Evolutionary conservation across 176 grass and related monocot species (phyloP).

Genomic region (Thinopyrum elongatum): DNA sequence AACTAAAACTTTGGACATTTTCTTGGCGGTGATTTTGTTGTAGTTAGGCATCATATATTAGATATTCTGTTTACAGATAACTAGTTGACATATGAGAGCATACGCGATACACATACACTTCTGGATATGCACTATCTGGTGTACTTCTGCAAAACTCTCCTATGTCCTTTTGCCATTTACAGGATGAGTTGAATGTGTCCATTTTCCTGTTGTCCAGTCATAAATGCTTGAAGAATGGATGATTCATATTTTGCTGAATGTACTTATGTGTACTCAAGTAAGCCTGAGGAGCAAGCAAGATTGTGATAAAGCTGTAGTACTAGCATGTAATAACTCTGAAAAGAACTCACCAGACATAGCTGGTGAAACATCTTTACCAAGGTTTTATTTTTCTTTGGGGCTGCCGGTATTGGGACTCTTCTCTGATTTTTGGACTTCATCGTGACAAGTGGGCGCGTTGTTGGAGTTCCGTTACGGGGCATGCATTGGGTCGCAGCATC

Average conservation of each 20-base stretch:
- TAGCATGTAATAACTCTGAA: conserved; percentile 31
- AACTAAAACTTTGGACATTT: conserved; percentile 13
- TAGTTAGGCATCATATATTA: not conserved
- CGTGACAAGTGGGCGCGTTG: conserved; percentile 39
- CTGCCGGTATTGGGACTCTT: conserved; percentile 36
- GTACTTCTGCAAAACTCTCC: not conserved
- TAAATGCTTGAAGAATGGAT: conserved; percentile 51
- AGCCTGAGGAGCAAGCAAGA: conserved; percentile 40
- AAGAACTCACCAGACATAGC: conserved; percentile 29
- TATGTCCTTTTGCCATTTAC: conserved; percentile 13
- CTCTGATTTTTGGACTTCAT: conserved; percentile 44
- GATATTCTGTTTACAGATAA: not conserved
- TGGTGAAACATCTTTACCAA: conserved; percentile 34
- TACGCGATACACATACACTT: not conserved
- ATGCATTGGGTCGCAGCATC: conserved; percentile 41
- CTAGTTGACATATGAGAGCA: conserved; percentile 8
- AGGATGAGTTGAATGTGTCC: not conserved
- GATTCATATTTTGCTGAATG: conserved; percentile 44
- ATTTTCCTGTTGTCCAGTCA: not conserved
- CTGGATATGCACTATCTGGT: not conserved
- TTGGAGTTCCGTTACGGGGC: not conserved
- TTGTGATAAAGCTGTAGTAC: conserved; percentile 47
- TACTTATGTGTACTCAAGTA: conserved; percentile 49
- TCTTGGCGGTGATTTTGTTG: conserved; percentile 5
- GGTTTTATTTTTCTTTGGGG: conserved; percentile 43